Conservation (phyloP, 148 eudicot genomes). For the Chenopodium berlandieri region DNA sequence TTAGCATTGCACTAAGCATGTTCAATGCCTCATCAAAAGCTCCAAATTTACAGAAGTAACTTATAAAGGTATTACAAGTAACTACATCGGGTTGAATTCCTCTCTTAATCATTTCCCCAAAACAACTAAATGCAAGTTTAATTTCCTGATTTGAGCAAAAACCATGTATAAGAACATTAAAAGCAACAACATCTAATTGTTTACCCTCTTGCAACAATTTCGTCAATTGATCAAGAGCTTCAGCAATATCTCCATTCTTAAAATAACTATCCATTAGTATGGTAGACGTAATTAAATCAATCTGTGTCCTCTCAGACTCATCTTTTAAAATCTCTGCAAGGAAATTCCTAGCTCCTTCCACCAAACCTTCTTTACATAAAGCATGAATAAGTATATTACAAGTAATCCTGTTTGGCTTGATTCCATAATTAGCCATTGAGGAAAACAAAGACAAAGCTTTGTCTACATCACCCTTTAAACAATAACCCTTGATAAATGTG, state of each 20-base stretch:
- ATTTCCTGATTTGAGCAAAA: conserved; percentile 43
- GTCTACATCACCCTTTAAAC: conserved; percentile 48
- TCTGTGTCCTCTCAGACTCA: conserved; percentile 20
- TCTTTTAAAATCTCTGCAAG: conserved; percentile 47
- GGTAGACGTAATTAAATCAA: conserved; percentile 52
- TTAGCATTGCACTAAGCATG: conserved; percentile 46
- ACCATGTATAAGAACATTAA: conserved; percentile 70
- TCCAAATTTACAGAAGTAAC: conserved; percentile 49
- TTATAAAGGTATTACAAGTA: conserved; percentile 61
- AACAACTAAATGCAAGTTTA: conserved; percentile 44
- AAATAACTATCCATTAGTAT: conserved; percentile 61
- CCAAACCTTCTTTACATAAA: conserved; percentile 66
- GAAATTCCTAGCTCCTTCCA: conserved; percentile 54
- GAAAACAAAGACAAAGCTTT: conserved; percentile 60
- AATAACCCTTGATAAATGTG: conserved; percentile 68
- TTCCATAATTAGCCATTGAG: conserved; percentile 45
- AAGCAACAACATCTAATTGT: conserved; percentile 48
- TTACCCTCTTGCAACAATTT: conserved; percentile 38
- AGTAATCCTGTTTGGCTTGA: conserved; percentile 58
- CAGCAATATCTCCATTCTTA: conserved; percentile 45
- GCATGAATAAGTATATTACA: conserved; percentile 73
- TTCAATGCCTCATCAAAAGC: conserved; percentile 53
- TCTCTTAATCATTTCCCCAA: conserved; percentile 57
- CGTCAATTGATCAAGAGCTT: conserved; percentile 45
- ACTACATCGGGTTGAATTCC: conserved; percentile 55